Base-by-base conservation (phyloP, 495 filamentous ascomycete species). In the Hyaloscypha variabilis region DNA sequence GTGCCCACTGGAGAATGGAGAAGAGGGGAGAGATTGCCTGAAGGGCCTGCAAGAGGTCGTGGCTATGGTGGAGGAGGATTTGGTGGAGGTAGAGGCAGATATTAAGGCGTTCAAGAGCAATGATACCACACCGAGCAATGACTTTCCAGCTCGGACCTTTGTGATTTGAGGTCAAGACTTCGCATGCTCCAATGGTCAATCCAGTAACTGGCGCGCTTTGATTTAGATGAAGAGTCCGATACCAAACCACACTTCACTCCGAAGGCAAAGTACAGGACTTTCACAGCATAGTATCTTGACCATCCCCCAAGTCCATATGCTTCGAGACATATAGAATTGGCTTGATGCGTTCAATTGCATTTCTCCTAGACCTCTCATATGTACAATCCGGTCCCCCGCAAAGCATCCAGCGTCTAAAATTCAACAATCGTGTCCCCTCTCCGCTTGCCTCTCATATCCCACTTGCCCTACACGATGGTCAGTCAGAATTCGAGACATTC, bases 371-470 rank as follows among this genome's bases (percentile, higher is more conserved):
- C 53, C 60, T 34, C 61, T 54, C 26, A 55, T 67, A 67, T 68
- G 51, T 65, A 71, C 30, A 28, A 59, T 14, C 58, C 36, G n/a
- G 23, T 17, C 50, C 14, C 36, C 25, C 30, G 28, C 24, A 4
- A 26, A 10, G 14, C n/a, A 26, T 50, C 56, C 56, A 39, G 28
- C 60, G 21, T 21, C 26, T 85, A 96, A 73, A 77, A 95, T 76
- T 99, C 94, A 8, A 73, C 70, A 69, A 96, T 85, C 24, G 87
- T 81, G 75, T 99, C 93, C 26, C 91, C 93, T 73, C 83, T 90
- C 72, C 90, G 82, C 87, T 97, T 99, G 29, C 90, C 94, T 66
- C 94, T 87, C 62, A 97, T 69, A 34, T 96, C 85, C 69, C 80
- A 97, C 74, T 93, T 92, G 67, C 93, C 95, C 95, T 97, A 76